Evolutionary conservation across 169 alveolate species (phyloP).

Genomic region (Plasmodium adleri): DNA sequence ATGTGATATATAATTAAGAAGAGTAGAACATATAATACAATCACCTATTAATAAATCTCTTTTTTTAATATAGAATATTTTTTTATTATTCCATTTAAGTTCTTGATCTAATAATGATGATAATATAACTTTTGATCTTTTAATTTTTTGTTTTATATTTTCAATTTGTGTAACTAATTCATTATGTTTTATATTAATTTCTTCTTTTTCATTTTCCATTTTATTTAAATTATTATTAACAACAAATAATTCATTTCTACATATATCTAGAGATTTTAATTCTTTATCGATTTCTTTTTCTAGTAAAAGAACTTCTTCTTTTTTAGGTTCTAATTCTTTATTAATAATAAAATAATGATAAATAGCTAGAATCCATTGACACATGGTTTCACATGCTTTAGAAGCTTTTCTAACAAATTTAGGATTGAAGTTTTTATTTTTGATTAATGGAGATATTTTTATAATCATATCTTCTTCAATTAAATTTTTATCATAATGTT

Average conservation of each 20-base stretch:
- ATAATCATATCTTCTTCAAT: conserved; percentile 74
- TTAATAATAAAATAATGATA: conserved; percentile 65
- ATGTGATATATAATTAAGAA: conserved; percentile 50
- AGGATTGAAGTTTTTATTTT: conserved; percentile 73
- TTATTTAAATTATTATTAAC: conserved; percentile 35
- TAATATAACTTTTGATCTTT: conserved; percentile 53
- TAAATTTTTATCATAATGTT: conserved; percentile 53
- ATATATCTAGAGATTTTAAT: conserved; percentile 29
- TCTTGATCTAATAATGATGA: conserved; percentile 60
- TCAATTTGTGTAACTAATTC: conserved; percentile 43
- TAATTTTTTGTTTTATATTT: conserved; percentile 64
- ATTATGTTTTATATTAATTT: conserved; percentile 46
- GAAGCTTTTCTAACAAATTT: conserved; percentile 74
- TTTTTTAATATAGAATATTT: conserved; percentile 37
- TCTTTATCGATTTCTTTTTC: conserved; percentile 73
- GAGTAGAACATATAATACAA: conserved; percentile 49
- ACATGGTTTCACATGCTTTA: conserved; percentile 75
- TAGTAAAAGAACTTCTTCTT: conserved; percentile 46
- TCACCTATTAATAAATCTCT: conserved; percentile 64
- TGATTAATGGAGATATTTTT: conserved; percentile 51
- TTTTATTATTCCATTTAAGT: conserved; percentile 60
- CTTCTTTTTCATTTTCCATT: conserved; percentile 59
- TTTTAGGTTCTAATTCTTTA: conserved; percentile 68
- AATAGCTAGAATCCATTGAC: conserved; percentile 76
- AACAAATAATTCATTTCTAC: conserved; percentile 22